phyloP scores from a whole-genome alignment of 1,139 yeast species.

The Kodamaea suecica region DNA sequence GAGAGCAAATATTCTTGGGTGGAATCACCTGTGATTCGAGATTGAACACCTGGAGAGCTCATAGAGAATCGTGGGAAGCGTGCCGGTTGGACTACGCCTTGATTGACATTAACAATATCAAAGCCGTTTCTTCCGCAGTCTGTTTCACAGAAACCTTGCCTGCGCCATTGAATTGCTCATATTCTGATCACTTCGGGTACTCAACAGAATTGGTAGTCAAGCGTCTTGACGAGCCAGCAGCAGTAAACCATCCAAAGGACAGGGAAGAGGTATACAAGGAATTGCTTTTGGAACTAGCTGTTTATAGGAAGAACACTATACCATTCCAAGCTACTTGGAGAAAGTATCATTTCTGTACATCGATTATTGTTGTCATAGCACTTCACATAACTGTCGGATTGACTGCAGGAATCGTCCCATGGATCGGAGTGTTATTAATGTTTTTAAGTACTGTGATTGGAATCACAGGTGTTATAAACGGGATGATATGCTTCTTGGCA shows the following conservation, averaged over 20 bases:
- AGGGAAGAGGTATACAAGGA: constrained; percentile 50
- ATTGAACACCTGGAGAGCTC: constrained; percentile 81
- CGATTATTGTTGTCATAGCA: constrained; percentile 49
- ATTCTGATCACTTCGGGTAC: constrained; percentile 93
- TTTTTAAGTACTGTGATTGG: constrained; percentile 50
- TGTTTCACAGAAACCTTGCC: constrained; percentile 69
- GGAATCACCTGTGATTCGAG: constrained; percentile 90
- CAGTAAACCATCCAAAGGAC: constrained; percentile 12
- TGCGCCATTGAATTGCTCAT: constrained; percentile 56
- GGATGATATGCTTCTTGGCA: constrained; percentile 73
- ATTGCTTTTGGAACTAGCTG: constrained; percentile 50
- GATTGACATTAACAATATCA: constrained; percentile 54
- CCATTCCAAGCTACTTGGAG: constrained; percentile 66
- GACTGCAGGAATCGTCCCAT: constrained; percentile 51
- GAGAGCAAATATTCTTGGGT: constrained; percentile 65
- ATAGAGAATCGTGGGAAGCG: constrained; percentile 66
- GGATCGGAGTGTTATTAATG: constrained; percentile 54
- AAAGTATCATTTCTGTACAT: constrained; percentile 56
- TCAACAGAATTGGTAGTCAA: constrained; percentile 46
- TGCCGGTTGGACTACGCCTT: constrained; percentile 89
- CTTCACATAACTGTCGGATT: constrained; percentile 60
- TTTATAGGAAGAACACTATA: constrained; percentile 53
- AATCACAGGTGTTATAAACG: constrained; percentile 69
- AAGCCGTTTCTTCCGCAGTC: constrained; percentile 60
- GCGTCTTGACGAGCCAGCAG: constrained; percentile 8